phyloP scores from a whole-genome alignment of 768 basidiomycete species.

The Naganishia randhawae region DNA sequence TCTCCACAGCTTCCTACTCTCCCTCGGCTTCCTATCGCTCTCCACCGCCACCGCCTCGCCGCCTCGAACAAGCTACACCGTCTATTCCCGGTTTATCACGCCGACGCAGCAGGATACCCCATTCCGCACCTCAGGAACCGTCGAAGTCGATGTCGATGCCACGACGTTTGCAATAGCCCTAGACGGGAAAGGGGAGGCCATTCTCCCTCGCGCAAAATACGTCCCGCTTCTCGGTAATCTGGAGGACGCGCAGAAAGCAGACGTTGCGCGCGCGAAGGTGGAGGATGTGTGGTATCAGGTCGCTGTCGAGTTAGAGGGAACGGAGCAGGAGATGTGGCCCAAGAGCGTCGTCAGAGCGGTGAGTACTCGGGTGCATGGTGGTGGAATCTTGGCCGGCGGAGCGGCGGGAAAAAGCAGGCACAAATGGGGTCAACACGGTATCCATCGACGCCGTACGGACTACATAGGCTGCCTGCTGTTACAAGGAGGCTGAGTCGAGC shows the following conservation, averaged over 20 bases:
- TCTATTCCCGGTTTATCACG: background rate
- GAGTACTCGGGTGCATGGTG: background rate
- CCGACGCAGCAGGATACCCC: background rate
- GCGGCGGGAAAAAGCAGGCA: too few species aligned
- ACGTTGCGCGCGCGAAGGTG: background rate
- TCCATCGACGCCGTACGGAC: too few species aligned
- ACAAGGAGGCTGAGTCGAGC: too few species aligned
- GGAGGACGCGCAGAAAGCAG: background rate
- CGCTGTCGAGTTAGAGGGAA: conserved; percentile 1
- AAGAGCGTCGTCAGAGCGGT: conserved; percentile 9
- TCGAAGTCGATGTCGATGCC: background rate
- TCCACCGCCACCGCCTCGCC: too few species aligned
- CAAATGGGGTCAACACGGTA: too few species aligned
- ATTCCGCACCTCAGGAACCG: background rate
- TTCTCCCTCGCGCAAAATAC: background rate
- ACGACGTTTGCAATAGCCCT: background rate
- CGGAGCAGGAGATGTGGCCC: conserved; percentile 5
- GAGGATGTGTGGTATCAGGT: conserved; percentile 1
- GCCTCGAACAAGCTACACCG: background rate
- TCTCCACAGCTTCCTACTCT: too few species aligned
- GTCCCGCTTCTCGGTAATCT: background rate
- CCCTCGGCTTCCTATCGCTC: too few species aligned
- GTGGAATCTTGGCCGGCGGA: too few species aligned
- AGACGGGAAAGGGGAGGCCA: background rate
- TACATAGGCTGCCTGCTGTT: too few species aligned